Evolutionary conservation across 1,139 yeast species (phyloP), one percentile per base, ranked within the genome.

Genomic region (Wickerhamomyces sp.): DNA sequence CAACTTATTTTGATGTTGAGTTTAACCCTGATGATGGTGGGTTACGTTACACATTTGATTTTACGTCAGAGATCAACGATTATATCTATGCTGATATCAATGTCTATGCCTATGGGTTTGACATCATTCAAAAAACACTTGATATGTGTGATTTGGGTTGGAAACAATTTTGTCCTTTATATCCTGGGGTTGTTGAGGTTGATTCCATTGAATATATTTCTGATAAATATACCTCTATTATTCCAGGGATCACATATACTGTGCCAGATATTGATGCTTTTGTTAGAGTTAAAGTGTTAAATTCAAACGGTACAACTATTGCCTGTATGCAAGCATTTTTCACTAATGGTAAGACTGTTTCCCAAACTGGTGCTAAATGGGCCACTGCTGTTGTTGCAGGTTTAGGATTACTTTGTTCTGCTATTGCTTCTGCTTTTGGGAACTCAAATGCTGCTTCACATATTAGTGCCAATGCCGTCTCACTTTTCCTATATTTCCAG

Each of bases 261-360:
- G 91, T 85, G 44, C 94, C 94, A 0, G 90, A 85, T 65, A 78
- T 85, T 48, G 94, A 85, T 61, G 91, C 91, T 1, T 77, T 78
- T 48, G 88, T 75, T 8, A 78, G 79, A 61, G 73, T 84, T 15
- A 56, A 58, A 38, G 71, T 81, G 36, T 57, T 61, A 34, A 48
- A 55, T 32, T 59, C 66, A 36, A 65, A 76, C 27, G 74, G 75
- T 18, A 69, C 70, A 10, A 59, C 62, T 38, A 62, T 84, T 45
- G 85, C 87, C 34, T 85, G 94, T 66, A 71, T 85, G 46, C 91
- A 84, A 61, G 79, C 86, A 4, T 69, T 72, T 48, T 84, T 85
- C 61, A 62, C 81, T 26, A 85, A 85, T 59, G 90, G 91, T 41
- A 84, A 80, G 58, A 81, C 91, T 5, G 87, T 85, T 34, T 69